Evolutionary conservation across 2,329 filamentous ascomycete genomes (phyloP).

Genomic region (Pseudogymnoascus sp.): DNA sequence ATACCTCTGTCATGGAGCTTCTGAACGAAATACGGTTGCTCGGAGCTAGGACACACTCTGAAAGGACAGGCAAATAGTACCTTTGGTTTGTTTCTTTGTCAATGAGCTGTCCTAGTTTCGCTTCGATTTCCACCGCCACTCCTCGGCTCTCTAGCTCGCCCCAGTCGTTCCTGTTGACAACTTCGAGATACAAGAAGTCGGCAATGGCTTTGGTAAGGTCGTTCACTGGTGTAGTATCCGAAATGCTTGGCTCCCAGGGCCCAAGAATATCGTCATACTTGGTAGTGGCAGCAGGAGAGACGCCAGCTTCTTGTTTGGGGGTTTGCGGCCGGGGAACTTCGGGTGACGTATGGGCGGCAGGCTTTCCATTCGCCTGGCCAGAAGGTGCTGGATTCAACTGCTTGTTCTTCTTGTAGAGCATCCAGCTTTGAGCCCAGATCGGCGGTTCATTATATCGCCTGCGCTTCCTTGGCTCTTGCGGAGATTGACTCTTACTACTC

Average conservation of each 20-base stretch:
- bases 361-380: constrained; percentile 8
- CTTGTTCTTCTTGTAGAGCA: constrained; percentile 9
- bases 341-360: constrained; percentile 13
- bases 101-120: constrained; percentile 77
- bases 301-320: constrained; percentile 13
- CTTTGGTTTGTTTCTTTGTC: constrained; percentile 63
- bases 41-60: constrained; percentile 61
- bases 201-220: constrained; percentile 68
- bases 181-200: constrained; percentile 68
- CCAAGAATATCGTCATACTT: constrained; percentile 31
- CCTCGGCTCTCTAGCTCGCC: constrained; percentile 53
- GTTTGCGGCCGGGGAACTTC: background rate
- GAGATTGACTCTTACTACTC: constrained; percentile 1
- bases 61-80: constrained; percentile 56
- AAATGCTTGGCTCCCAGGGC: constrained; percentile 59
- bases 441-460: constrained; percentile 41
- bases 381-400: constrained; percentile 21
- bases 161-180: constrained; percentile 58
- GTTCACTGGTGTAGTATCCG: constrained; percentile 61
- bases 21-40: constrained; percentile 60
- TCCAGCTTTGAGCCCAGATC: constrained; percentile 33
- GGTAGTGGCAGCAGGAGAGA: background rate
- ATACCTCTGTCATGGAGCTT: constrained; percentile 84
- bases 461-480: constrained; percentile 2
- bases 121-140: constrained; percentile 84